Conservation (phyloP, 2,329 filamentous ascomycete species). For the Basipetospora chlamydospora region DNA sequence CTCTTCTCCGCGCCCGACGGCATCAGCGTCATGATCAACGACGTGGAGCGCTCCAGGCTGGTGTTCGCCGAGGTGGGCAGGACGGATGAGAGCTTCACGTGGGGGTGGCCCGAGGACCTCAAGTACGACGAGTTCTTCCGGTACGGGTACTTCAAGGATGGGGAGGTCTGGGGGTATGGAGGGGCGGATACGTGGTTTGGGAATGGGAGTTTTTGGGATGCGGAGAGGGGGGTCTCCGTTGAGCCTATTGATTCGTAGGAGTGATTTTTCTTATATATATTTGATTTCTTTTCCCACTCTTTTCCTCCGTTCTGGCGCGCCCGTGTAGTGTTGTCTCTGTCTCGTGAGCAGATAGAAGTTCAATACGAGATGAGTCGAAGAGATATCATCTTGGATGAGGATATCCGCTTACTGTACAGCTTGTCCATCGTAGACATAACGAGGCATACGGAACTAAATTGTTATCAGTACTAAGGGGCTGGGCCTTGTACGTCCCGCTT, state of each 20-base stretch:
- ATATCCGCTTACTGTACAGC: too few relatives aligned
- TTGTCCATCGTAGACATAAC: too few relatives aligned
- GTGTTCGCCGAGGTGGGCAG: constrained; percentile 1
- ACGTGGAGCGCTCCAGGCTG: constrained; percentile 3
- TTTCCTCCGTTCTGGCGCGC: too few relatives aligned
- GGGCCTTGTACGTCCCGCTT: too few relatives aligned
- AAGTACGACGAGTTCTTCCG: constrained; percentile 2
- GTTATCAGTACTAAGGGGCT: too few relatives aligned
- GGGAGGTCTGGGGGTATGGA: not conserved
- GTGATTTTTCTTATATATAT: too few relatives aligned
- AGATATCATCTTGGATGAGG: too few relatives aligned
- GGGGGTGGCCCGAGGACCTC: not conserved
- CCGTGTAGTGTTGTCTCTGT: too few relatives aligned
- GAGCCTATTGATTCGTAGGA: not conserved
- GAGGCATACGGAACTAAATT: too few relatives aligned
- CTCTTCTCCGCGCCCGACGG: not conserved
- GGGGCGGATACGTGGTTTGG: constrained; percentile 1
- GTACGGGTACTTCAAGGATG: constrained; percentile 1
- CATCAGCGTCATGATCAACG: constrained; percentile 1
- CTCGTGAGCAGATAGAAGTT: too few relatives aligned
- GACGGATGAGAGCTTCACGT: not conserved
- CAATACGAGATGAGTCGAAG: too few relatives aligned
- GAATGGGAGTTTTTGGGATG: constrained; percentile 2
- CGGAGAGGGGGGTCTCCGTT: too few relatives aligned
- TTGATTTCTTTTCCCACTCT: not conserved